Conservation (phyloP, 2,329 filamentous ascomycete species). For the Orbilia oligospora region DNA sequence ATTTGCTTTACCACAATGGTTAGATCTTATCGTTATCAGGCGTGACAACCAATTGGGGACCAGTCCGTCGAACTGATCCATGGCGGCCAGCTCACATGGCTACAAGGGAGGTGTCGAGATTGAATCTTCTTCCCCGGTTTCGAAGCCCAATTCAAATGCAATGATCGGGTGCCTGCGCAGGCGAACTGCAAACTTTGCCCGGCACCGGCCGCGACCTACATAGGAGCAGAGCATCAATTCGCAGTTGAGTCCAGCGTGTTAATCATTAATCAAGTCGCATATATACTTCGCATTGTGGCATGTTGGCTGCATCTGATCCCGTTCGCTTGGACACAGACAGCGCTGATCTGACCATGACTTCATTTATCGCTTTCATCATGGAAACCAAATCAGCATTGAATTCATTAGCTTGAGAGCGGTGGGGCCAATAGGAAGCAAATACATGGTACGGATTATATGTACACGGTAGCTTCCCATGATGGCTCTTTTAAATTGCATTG, state of each 20-base stretch:
- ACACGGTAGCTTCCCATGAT: conserved; percentile 23
- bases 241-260: too few species aligned
- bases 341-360: conserved; percentile 31
- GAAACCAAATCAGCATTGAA: conserved; percentile 37
- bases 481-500: conserved; percentile 41
- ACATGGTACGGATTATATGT: too few species aligned
- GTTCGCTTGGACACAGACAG: conserved; percentile 37
- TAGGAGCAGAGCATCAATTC: conserved; percentile 13
- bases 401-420: conserved; percentile 18
- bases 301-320: conserved; percentile 1
- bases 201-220: conserved; percentile 7
- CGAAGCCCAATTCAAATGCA: conserved; percentile 16
- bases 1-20: conserved; percentile 40
- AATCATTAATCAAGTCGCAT: neutral
- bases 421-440: conserved; percentile 14
- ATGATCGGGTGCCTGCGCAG: conserved; percentile 12
- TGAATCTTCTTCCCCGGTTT: conserved; percentile 9
- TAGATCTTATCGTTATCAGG: conserved; percentile 57
- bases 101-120: conserved; percentile 17
- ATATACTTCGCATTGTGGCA: neutral
- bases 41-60: conserved; percentile 39
- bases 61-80: conserved; percentile 32
- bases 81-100: conserved; percentile 25
- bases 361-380: conserved; percentile 44
- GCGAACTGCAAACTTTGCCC: conserved; percentile 1